A percentile compares a stretch with the other conserved stretches of the same genome.
phyloP scores from a whole-genome alignment of 768 basidiomycete genomes.

The Postia placenta region DNA sequence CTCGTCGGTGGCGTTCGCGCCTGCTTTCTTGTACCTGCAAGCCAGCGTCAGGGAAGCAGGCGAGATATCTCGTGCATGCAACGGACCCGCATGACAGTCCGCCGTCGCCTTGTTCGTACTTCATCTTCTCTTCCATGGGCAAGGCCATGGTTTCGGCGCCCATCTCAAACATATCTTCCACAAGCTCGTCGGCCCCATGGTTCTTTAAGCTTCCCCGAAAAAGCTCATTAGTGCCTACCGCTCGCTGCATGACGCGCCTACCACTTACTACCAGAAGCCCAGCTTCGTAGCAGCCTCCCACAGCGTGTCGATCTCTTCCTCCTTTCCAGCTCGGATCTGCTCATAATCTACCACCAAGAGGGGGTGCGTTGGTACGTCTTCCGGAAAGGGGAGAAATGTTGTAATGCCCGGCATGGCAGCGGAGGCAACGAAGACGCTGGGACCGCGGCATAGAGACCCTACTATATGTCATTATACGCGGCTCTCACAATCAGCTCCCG shows the following conservation, averaged over 20 bases:
- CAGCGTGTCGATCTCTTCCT: conserved; percentile 30
- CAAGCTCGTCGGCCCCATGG: conserved; percentile 32
- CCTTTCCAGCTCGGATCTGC: conserved; percentile 27
- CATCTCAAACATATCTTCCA: conserved; percentile 35
- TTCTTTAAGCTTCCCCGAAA: conserved; percentile 32
- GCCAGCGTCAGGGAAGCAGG: not conserved
- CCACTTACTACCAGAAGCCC: conserved; percentile 45
- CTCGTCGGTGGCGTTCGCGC: conserved; percentile 28
- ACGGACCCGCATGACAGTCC: conserved; percentile 35
- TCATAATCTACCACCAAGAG: conserved; percentile 37
- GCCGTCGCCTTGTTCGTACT: conserved; percentile 36
- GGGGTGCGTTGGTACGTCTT: conserved; percentile 33
- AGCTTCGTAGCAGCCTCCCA: conserved; percentile 38
- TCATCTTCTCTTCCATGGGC: conserved; percentile 35
- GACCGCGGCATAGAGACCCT: no score
- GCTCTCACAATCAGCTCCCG: no score
- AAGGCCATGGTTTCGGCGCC: conserved; percentile 36
- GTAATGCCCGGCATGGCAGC: conserved; percentile 14
- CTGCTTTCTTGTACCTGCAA: conserved; percentile 25
- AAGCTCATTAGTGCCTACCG: not conserved
- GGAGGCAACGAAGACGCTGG: no score
- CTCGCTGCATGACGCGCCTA: not conserved
- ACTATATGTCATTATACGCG: no score
- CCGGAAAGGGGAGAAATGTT: conserved; percentile 33
- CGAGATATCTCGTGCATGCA: not conserved